Conservation (phyloP, 2,329 filamentous ascomycete genomes). For the Dactylellina leptospora region DNA sequence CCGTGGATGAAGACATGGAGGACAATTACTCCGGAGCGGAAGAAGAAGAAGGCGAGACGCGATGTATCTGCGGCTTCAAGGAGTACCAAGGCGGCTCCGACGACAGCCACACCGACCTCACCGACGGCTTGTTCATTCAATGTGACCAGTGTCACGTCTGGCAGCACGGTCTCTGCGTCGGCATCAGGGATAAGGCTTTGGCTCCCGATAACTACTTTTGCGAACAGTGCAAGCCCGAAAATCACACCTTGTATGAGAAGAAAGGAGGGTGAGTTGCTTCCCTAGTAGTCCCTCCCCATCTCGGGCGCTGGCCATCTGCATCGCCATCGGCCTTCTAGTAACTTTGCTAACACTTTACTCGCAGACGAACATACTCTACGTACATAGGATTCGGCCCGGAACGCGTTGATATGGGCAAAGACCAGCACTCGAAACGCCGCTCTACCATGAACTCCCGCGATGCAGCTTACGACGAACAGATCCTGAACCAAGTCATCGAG, state of each 20-base stretch:
- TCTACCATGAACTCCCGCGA: constrained; percentile 98
- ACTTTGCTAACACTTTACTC: constrained; percentile 41
- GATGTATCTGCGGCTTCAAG: constrained; percentile 92
- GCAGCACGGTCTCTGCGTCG: constrained; percentile 98
- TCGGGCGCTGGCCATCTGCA: not conserved
- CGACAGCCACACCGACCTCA: constrained; percentile 76
- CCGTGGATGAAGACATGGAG: constrained; percentile 62
- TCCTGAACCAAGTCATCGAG: constrained; percentile 88
- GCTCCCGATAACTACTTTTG: constrained; percentile 98
- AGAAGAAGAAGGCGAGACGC: constrained; percentile 90
- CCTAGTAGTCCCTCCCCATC: not conserved
- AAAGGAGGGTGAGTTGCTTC: constrained; percentile 78
- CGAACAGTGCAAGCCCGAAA: constrained; percentile 74
- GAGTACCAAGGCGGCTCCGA: constrained; percentile 85
- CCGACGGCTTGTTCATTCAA: constrained; percentile 95
- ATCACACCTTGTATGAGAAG: constrained; percentile 83
- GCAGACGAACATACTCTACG: constrained; percentile 72
- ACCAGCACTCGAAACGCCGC: constrained; percentile 77
- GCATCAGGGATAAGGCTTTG: constrained; percentile 91
- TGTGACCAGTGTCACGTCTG: constrained; percentile 98
- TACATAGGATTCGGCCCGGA: constrained; percentile 62
- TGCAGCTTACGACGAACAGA: constrained; percentile 94
- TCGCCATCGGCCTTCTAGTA: not conserved
- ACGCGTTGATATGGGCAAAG: constrained; percentile 30
- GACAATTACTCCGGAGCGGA: constrained; percentile 67